Base-by-base conservation (phyloP, 2,329 filamentous ascomycete species). In the Colletotrichum lini region DNA sequence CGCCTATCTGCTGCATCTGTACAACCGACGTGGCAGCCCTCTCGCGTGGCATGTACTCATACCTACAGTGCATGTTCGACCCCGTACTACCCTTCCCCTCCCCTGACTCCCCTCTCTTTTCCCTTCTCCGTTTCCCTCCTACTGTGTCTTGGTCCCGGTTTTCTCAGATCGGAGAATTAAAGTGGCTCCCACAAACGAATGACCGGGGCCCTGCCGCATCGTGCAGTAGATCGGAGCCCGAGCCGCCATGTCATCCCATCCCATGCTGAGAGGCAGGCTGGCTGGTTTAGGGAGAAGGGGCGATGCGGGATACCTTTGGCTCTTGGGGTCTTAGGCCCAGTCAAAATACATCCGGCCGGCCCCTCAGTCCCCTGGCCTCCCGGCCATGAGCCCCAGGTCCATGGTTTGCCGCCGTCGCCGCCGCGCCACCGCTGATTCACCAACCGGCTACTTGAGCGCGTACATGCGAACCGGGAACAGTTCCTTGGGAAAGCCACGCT, bases 381-480 rank as follows among this genome's bases (percentile, higher is more conserved):
- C 50, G 64, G 68, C 26, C 52, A 23, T 30, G 8, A 67, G 58
- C 68, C 58, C 65, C 68, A 44, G 52, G 53, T 62, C 64, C 68
- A 68, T 71, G 68, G 52, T 52, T 71, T 67, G 68, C 73, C 63
- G 54, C 64, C 58, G 56, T 52, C 50, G 50, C 66, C 66, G 45
- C 44, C 59, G 54, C 62, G 64, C 53, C 42, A 71, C 73, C 67
- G 62, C 64, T 59, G 58, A 15, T 52, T 72, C 65, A 15, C n/a
- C 30, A 26, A 3, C 35, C 15, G 45, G 38, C 63, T 63, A 73
- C 75, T 88, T 90, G 75, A 97, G 81, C 1, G 94, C 95, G 82
- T 95, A 98, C 80, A 92, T 92, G 76, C 90, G 88, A 21, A 98
- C 92, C 0, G 94, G 93, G 75, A 92, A 91, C 42, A 97, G 79